These are phyloP conservation scores for Yamadazyma nakazawae DNA, from an alignment of 805 yeast species.

Conservation along the genomic window DNA sequence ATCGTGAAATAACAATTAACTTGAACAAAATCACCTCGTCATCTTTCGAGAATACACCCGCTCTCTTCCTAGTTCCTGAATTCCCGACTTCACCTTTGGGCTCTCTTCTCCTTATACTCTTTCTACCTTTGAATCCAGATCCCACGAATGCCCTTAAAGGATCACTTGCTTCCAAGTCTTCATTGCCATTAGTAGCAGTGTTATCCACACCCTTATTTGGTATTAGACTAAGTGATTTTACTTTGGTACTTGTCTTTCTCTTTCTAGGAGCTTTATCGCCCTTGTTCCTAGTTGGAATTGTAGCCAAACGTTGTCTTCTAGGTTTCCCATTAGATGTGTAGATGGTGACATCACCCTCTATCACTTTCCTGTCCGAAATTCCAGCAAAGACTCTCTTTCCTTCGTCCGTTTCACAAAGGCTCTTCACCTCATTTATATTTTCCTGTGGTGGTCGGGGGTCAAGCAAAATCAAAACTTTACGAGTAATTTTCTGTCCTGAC, in stretches of 20 bases:
- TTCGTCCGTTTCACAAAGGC: slow-evolving; percentile 24
- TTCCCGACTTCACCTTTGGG: slow-evolving; percentile 1
- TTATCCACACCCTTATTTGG: background rate
- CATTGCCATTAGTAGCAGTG: background rate
- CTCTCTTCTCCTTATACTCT: slow-evolving; percentile 4
- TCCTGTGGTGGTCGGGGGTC: slow-evolving; percentile 30
- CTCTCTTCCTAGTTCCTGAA: slow-evolving; percentile 5
- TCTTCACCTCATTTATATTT: slow-evolving; percentile 24
- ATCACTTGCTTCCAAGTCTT: background rate
- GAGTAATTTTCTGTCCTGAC: slow-evolving; percentile 26
- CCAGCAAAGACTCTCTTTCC: slow-evolving; percentile 15
- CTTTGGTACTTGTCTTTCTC: background rate
- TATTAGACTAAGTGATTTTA: background rate
- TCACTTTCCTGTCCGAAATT: slow-evolving; percentile 16
- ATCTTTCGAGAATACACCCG: slow-evolving; percentile 30
- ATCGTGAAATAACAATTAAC: slow-evolving; percentile 63
- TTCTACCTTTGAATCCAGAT: slow-evolving; percentile 9
- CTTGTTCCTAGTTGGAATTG: background rate
- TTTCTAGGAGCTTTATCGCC: background rate
- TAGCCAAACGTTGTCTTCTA: slow-evolving; percentile 21
- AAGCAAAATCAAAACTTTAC: slow-evolving; percentile 30
- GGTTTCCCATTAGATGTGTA: slow-evolving; percentile 11
- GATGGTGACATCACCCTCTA: slow-evolving; percentile 28
- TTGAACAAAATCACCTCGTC: slow-evolving; percentile 58
- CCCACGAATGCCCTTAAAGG: slow-evolving; percentile 14